Percentiles rank a stretch among this genome's conserved stretches.
phyloP scores from a whole-genome alignment of 768 basidiomycete genomes.

The Suillus clintonianus region DNA sequence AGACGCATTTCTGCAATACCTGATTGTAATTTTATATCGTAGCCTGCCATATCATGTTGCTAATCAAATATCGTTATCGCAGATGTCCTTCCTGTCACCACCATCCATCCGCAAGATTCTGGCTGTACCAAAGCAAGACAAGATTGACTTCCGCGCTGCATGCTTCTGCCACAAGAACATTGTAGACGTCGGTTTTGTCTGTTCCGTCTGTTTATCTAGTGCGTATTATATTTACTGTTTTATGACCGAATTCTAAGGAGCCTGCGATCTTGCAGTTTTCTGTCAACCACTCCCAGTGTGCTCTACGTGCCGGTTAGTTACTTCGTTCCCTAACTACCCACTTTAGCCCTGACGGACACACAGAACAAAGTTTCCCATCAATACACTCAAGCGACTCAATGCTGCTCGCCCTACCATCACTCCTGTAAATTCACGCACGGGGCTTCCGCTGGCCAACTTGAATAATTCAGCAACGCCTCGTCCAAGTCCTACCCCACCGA shows the following conservation, averaged over 20 bases:
- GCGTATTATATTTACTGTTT: slow-evolving; percentile 33
- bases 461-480: slow-evolving; percentile 32
- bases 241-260: slow-evolving; percentile 7
- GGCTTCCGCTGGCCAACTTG: slow-evolving; percentile 35
- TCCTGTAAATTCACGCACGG: slow-evolving; percentile 29
- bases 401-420: slow-evolving; percentile 50
- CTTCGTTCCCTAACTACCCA: slow-evolving; percentile 6
- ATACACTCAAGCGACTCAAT: slow-evolving; percentile 82
- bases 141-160: slow-evolving; percentile 94
- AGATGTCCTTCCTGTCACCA: slow-evolving; percentile 86
- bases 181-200: slow-evolving; percentile 95
- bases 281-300: slow-evolving; percentile 93
- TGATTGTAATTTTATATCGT: slow-evolving; percentile 55
- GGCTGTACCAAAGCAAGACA: slow-evolving; percentile 89
- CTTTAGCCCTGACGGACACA: background rate
- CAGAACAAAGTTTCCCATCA: slow-evolving; percentile 95
- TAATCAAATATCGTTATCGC: slow-evolving; percentile 7
- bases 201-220: slow-evolving; percentile 98
- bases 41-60: background rate
- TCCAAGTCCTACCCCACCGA: slow-evolving; percentile 16
- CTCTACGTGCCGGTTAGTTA: slow-evolving; percentile 84
- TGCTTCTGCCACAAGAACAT: slow-evolving; percentile 99
- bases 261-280: slow-evolving; percentile 60
- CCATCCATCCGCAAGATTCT: slow-evolving; percentile 74
- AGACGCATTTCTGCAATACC: slow-evolving; percentile 88